These are phyloP conservation scores for Zizania palustris DNA, from an alignment of 202 grass and related monocot genomes.

Conservation along the genomic window DNA sequence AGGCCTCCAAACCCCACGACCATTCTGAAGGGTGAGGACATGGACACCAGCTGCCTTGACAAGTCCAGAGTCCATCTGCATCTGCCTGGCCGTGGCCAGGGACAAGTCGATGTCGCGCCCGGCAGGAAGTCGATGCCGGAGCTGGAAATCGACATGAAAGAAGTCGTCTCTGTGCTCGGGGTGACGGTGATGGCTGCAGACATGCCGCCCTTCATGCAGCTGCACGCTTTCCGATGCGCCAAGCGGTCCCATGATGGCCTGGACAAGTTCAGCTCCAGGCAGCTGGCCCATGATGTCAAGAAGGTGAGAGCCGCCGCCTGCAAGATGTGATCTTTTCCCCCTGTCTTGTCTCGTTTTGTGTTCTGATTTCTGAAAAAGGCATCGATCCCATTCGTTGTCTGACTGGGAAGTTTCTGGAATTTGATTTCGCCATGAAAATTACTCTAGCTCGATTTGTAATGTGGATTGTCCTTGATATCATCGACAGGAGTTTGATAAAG, in stretches of 20 bases:
- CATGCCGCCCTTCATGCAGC: slow-evolving; percentile 82
- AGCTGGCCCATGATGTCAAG: slow-evolving; percentile 83
- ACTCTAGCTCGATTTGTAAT: slow-evolving; percentile 16
- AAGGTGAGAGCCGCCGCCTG: slow-evolving; percentile 47
- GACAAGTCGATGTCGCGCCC: slow-evolving; percentile 45
- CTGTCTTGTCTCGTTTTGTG: slow-evolving; percentile 10
- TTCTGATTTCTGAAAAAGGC: not conserved
- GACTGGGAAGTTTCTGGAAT: too few species aligned
- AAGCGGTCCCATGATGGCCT: slow-evolving; percentile 62
- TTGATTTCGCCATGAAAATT: too few species aligned
- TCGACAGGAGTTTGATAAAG: slow-evolving; percentile 76
- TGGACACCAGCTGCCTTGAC: slow-evolving; percentile 58
- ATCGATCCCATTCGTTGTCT: not conserved
- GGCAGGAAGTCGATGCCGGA: slow-evolving; percentile 80
- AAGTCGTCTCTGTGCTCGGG: slow-evolving; percentile 60
- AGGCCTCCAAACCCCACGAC: slow-evolving; percentile 24
- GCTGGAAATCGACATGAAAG: slow-evolving; percentile 60
- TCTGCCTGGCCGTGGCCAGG: slow-evolving; percentile 32
- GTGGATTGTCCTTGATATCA: slow-evolving; percentile 9
- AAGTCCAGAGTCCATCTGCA: slow-evolving; percentile 62
- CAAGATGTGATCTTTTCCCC: slow-evolving; percentile 19
- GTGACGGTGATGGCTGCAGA: slow-evolving; percentile 70
- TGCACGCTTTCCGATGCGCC: slow-evolving; percentile 75
- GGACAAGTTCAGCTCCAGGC: slow-evolving; percentile 79
- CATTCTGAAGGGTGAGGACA: slow-evolving; percentile 43